Conservation (phyloP, 768 basidiomycete species). For the Pleurotus eryngii region DNA sequence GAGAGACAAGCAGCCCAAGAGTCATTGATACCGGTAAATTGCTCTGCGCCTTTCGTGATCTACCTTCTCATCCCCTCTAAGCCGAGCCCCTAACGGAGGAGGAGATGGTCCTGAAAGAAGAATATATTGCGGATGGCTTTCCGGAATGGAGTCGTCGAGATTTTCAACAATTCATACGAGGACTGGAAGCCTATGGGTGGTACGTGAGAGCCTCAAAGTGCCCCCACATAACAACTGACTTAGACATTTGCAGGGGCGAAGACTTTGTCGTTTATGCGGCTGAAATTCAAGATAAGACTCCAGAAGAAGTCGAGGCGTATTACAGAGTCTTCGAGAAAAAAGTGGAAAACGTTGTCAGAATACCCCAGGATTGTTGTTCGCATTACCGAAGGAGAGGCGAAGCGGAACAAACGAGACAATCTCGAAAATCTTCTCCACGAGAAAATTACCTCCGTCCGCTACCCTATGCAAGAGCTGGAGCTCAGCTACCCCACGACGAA, state of each 20-base stretch:
- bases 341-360: conserved; percentile 83
- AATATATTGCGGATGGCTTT: conserved; percentile 75
- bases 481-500: conserved; percentile 94
- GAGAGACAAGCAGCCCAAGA: conserved; percentile 79
- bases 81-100: conserved; percentile 91
- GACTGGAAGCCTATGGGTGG: conserved; percentile 78
- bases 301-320: conserved; percentile 76
- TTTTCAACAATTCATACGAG: conserved; percentile 79
- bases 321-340: conserved; percentile 84
- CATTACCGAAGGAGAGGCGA: conserved; percentile 85
- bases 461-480: conserved; percentile 97
- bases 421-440: conserved; percentile 72
- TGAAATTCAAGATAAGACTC: conserved; percentile 82
- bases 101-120: conserved; percentile 79
- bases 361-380: conserved; percentile 78
- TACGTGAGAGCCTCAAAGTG: conserved; percentile 26
- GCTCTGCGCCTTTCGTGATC: background rate
- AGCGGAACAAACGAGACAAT: conserved; percentile 82
- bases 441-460: conserved; percentile 80
- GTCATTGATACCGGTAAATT: conserved; percentile 75
- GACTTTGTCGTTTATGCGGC: conserved; percentile 66
- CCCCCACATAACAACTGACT: background rate
- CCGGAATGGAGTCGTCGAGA: conserved; percentile 90
- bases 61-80: conserved; percentile 19
- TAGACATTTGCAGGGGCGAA: conserved; percentile 46